Percentiles rank a stretch among this genome's conserved stretches.
Conservation (phyloP, 208 protist species). For the Leishmania guyanensis region DNA sequence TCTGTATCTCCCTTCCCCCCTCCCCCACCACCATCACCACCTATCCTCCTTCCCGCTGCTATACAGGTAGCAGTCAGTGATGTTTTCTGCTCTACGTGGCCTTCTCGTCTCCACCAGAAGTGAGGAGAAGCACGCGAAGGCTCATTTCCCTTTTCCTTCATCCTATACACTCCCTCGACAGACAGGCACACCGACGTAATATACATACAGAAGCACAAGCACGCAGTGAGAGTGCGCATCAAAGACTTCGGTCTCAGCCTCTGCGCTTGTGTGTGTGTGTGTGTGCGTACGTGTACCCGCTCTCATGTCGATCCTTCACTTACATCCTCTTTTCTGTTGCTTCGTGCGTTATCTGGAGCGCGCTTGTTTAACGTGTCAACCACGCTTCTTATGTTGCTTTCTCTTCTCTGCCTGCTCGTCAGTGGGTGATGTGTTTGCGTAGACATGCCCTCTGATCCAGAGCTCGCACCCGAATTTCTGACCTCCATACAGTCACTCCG, state of each 20-base stretch:
- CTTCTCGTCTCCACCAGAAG: too few relatives aligned
- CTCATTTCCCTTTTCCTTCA: too few relatives aligned
- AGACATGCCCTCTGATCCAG: too few relatives aligned
- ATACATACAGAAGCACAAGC: too few relatives aligned
- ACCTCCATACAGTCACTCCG: background rate
- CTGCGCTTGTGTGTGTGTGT: constrained; percentile 9
- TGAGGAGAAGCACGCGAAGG: background rate
- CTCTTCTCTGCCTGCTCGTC: background rate
- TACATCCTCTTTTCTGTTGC: constrained; percentile 1
- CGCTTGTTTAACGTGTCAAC: background rate
- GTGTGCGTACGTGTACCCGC: constrained; percentile 5
- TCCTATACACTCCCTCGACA: too few relatives aligned
- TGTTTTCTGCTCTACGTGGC: too few relatives aligned
- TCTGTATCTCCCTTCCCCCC: background rate
- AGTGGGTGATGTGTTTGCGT: too few relatives aligned
- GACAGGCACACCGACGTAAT: too few relatives aligned
- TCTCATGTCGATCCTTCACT: background rate
- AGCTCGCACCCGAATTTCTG: too few relatives aligned
- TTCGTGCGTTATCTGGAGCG: background rate
- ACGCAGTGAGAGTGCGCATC: background rate
- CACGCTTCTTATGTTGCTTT: constrained; percentile 9
- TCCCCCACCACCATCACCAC: background rate
- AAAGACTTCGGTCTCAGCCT: constrained; percentile 5
- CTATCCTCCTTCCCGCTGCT: constrained; percentile 3
- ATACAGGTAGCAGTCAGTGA: too few relatives aligned